Conservation (phyloP, 2,329 filamentous ascomycete species). For the Meredithiella fracta region DNA sequence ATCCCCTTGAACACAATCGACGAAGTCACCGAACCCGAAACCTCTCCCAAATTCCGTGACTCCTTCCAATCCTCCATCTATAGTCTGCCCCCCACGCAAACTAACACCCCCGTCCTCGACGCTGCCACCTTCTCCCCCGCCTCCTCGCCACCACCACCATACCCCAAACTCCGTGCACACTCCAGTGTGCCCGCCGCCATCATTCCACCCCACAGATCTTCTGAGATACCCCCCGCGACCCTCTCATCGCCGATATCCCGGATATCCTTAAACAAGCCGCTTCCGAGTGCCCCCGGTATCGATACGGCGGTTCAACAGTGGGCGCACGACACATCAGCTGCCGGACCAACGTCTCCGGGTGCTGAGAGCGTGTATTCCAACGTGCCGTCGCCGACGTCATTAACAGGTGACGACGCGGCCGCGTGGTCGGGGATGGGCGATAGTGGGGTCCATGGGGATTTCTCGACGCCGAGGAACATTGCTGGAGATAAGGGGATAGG, state of each 20-base stretch:
- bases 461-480: conserved; percentile 22
- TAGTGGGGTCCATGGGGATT: conserved; percentile 7
- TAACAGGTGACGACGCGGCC: background rate
- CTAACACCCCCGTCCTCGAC: conserved; percentile 2
- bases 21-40: conserved; percentile 12
- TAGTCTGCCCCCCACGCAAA: conserved; percentile 3
- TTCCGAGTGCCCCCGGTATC: conserved; percentile 38
- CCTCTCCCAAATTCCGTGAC: conserved; percentile 14
- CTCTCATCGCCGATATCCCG: conserved; percentile 20
- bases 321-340: conserved; percentile 16
- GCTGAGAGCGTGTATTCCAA: conserved; percentile 36
- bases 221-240: conserved; percentile 2
- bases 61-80: conserved; percentile 15
- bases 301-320: conserved; percentile 39
- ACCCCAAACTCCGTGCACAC: conserved; percentile 15
- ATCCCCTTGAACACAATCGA: conserved; percentile 14
- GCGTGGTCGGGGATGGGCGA: background rate
- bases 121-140: conserved; percentile 11
- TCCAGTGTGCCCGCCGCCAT: conserved; percentile 8
- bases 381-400: conserved; percentile 34
- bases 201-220: conserved; percentile 16
- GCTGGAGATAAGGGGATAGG: conserved; percentile 18
- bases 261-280: conserved; percentile 35
- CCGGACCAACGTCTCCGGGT: background rate
- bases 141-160: conserved; percentile 22